Evolutionary conservation across 2,329 filamentous ascomycete genomes (phyloP), one percentile per base, ranked within the genome.

Genomic region (Sclerotinia minor): DNA sequence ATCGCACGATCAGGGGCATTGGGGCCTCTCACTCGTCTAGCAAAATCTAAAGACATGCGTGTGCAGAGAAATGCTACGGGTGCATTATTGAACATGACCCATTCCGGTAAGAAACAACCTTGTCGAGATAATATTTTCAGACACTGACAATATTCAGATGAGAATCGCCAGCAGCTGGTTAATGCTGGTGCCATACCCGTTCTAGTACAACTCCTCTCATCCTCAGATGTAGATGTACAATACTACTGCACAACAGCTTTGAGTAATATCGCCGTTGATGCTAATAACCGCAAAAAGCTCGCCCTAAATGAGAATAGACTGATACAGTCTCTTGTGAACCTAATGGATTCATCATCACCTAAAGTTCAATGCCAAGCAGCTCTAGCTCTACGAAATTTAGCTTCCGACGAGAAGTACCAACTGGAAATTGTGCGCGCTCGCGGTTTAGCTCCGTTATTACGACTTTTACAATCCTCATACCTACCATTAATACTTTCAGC

Each of bases 161-260:
- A 99, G 79, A 99, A 99, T 79, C 89, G 95, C 73, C 93, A 98
- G 80, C 94, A 99, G 79, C 89, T 99, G 38, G 95, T 99, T 73
- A 96, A 96, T 73, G 95, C 95, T 57, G 94, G 94, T 71, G 95
- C 95, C n/a, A 97, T 99, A 72, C 95, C 95, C 6, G 94, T 99
- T 11, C 88, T 99, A 35, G 95, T 99, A 52, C 93, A 97, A 77
- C 88, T 99, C 32, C 88, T 99, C 57, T 93, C 92, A 11, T 98
- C 95, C 35, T 83, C 90, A 68, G 95, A 99, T 76, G 94, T 97
- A 73, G 95, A 99, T 77, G 95, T 99, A 44, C 95, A 99, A 81
- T 99, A 99, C 81, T 99, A 99, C 81, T 99, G 95, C 82, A 99
- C 95, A 24, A 99, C 95, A 5, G 95, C 95, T 17, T 86, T 99